Evolutionary conservation across 2,329 filamentous ascomycete genomes (phyloP).

Genomic region (Basipetospora chlamydospora): DNA sequence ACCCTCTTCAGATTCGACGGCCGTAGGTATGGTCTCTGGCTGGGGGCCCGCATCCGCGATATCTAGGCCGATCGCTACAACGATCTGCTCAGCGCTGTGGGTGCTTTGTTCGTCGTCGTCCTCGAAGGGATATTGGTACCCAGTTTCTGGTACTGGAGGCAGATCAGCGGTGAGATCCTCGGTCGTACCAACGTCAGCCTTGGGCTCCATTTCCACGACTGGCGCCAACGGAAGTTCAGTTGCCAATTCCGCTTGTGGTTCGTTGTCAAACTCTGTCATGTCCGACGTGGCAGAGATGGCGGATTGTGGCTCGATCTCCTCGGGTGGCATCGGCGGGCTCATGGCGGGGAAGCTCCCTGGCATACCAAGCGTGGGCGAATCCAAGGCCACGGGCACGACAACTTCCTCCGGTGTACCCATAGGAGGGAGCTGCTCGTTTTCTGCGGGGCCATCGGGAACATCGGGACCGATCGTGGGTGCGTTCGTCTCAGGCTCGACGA

Average conservation of each 20-base stretch:
- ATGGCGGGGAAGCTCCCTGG: constrained; percentile 44
- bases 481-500: neutral
- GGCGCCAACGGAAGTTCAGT: too few relatives aligned
- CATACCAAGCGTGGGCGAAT: constrained; percentile 21
- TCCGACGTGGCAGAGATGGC: constrained; percentile 45
- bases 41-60: neutral
- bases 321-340: constrained; percentile 22
- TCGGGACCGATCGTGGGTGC: neutral
- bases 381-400: neutral
- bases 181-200: neutral
- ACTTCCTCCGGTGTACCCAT: too few relatives aligned
- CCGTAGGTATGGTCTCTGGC: neutral
- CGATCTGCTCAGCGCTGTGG: constrained; percentile 2
- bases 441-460: neutral
- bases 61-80: constrained; percentile 12
- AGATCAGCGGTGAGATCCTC: constrained; percentile 8
- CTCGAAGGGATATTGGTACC: constrained; percentile 37
- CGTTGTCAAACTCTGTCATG: constrained; percentile 58
- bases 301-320: constrained; percentile 36
- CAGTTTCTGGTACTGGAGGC: constrained; percentile 15
- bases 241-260: constrained; percentile 44
- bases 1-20: neutral
- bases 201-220: neutral
- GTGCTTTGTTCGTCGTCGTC: constrained; percentile 13
- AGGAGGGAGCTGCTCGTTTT: too few relatives aligned